Conservation (phyloP, 192 early-diverging fungal genomes). For the Entomortierella chlamydospora region DNA sequence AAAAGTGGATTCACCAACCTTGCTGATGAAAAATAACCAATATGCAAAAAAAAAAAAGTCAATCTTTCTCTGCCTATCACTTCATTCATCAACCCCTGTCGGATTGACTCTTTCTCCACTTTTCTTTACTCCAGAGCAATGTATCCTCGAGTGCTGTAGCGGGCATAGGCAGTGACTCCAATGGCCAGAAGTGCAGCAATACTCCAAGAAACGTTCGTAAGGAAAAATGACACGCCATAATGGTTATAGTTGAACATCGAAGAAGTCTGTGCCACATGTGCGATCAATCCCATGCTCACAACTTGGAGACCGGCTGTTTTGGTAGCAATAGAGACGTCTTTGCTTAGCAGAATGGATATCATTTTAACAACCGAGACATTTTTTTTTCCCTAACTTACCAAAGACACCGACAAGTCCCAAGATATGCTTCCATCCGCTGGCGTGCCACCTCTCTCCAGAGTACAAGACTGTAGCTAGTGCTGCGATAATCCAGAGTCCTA, state of each 20-base stretch:
- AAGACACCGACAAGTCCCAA: constrained; percentile 42
- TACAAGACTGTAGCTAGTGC: constrained; percentile 35
- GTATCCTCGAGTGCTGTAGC: constrained; percentile 31
- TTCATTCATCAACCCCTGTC: not conserved
- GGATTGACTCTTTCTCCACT: not conserved
- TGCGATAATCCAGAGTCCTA: constrained; percentile 36
- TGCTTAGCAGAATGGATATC: not conserved
- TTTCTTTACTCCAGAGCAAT: constrained; percentile 40
- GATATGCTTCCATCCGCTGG: constrained; percentile 47
- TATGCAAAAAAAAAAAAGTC: too few relatives aligned
- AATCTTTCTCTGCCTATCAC: not conserved
- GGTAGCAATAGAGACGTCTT: not conserved
- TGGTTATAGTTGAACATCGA: constrained; percentile 44
- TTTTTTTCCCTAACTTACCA: too few relatives aligned
- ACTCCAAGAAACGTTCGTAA: constrained; percentile 44
- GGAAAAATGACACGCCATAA: constrained; percentile 39
- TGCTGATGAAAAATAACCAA: too few relatives aligned
- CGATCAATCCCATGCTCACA: constrained; percentile 37
- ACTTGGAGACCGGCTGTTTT: constrained; percentile 35
- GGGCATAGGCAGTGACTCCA: constrained; percentile 33
- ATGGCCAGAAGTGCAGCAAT: constrained; percentile 19
- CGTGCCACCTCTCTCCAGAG: constrained; percentile 37
- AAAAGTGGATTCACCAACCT: too few relatives aligned
- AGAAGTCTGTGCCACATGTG: constrained; percentile 33
- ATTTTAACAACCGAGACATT: too few relatives aligned